Base-by-base conservation (phyloP, 75 land plant genomes). In the Pinus albicaulis region DNA sequence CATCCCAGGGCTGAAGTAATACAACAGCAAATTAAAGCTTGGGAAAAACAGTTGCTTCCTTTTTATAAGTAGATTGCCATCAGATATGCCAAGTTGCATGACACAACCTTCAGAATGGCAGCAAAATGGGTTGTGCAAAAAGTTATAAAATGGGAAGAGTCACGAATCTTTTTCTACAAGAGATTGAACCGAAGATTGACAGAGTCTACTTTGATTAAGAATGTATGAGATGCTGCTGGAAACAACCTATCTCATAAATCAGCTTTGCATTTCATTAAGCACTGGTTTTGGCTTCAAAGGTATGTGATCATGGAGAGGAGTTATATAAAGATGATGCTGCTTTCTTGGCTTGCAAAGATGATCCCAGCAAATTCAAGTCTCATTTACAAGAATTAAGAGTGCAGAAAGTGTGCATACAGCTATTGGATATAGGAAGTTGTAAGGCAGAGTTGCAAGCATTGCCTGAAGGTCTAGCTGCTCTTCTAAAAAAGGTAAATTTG, bases 61-160 rank as follows among this genome's bases (percentile, higher is more conserved):
- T 76, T 89, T 5, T 97, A 97, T 76, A 94, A 88, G 71, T 98
- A 97, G 77, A 91, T 97, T 55, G 99, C 98, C 23, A 94, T 93
- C 52, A 31, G 31, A 31, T 31, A 31, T 1, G 31, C 31, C 31
- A 0, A 31, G 31, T 31, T 31, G 31, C 31, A 31, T 0, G 31
- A 31, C 31, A 31, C 31, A 31, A 31, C 31, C 31, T 31, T 31
- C 31, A 31, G 31, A 31, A 31, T 31, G 31, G 31, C 31, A 31
- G 31, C 31, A 31, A 31, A 31, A 31, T 31, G 31, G 31, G 31
- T 31, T 31, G 31, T 31, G 31, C 31, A 31, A 31, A 31, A 31
- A 31, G 31, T 31, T 31, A 31, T 31, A 31, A 31, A 31, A 31
- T 31, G 31, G 31, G 31, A 31, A 31, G 31, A 31, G 31, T 31